phyloP scores from a whole-genome alignment of 768 basidiomycete genomes.

The Scleroderma bovista region DNA sequence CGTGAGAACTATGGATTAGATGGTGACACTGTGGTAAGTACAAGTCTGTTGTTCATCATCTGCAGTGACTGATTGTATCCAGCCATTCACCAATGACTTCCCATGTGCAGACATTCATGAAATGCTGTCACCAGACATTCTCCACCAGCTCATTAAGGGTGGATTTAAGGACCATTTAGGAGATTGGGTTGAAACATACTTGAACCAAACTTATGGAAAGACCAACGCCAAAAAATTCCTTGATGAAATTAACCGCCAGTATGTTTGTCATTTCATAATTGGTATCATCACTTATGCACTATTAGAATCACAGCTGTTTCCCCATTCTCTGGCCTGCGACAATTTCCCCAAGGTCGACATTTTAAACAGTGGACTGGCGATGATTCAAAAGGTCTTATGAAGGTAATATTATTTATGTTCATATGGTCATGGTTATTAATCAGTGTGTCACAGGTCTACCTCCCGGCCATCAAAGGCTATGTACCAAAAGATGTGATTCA shows the following conservation, averaged over 20 bases:
- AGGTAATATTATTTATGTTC: neutral
- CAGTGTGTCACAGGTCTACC: neutral
- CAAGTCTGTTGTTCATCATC: neutral
- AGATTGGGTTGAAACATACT: constrained; percentile 22
- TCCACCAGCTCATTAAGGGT: constrained; percentile 45
- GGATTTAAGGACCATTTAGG: constrained; percentile 38
- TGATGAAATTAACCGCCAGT: neutral
- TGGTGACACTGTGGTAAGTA: neutral
- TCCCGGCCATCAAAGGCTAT: constrained; percentile 1
- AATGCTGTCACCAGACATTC: constrained; percentile 33
- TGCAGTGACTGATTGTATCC: neutral
- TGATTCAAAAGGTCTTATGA: neutral
- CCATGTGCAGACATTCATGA: constrained; percentile 29
- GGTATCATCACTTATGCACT: too few species aligned
- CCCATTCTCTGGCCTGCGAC: too few species aligned
- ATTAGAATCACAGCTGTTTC: too few species aligned
- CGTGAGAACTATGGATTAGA: constrained; percentile 15
- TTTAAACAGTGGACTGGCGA: too few species aligned
- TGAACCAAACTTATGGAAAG: neutral
- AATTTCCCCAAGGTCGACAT: too few species aligned
- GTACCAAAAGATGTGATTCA: neutral
- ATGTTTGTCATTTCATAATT: neutral
- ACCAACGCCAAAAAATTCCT: neutral
- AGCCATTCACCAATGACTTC: neutral
- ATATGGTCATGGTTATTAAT: too few species aligned